A percentile compares a stretch with the other conserved stretches of the same genome.
Evolutionary conservation across 2,329 filamentous ascomycete species (phyloP).

Genomic region (Neofusicoccum laricinum): DNA sequence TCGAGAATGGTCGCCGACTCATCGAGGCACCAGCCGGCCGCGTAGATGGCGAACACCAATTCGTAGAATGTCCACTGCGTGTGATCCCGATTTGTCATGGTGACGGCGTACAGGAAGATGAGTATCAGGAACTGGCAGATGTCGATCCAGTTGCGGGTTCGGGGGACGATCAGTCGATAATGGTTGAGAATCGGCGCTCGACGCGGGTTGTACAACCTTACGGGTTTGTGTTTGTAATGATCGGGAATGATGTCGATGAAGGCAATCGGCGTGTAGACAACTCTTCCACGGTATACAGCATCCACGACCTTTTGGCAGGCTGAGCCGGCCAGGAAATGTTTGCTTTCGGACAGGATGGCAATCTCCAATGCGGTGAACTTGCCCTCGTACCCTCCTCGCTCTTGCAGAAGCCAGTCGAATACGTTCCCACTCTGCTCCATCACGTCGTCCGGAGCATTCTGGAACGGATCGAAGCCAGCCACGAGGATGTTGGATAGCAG

Average conservation of each 20-base stretch:
- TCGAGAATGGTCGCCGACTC: slow-evolving; percentile 74
- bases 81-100: slow-evolving; percentile 69
- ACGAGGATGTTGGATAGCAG: slow-evolving; percentile 76
- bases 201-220: slow-evolving; percentile 75
- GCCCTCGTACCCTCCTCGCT: slow-evolving; percentile 49
- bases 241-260: slow-evolving; percentile 84
- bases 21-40: slow-evolving; percentile 75
- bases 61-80: slow-evolving; percentile 57
- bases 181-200: slow-evolving; percentile 76
- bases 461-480: slow-evolving; percentile 80
- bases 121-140: slow-evolving; percentile 70
- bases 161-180: slow-evolving; percentile 78
- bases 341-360: slow-evolving; percentile 79
- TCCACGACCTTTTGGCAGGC: slow-evolving; percentile 79
- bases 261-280: slow-evolving; percentile 78
- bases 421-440: slow-evolving; percentile 54
- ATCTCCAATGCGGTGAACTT: slow-evolving; percentile 77
- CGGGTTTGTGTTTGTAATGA: slow-evolving; percentile 79
- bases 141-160: slow-evolving; percentile 74
- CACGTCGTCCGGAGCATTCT: slow-evolving; percentile 71
- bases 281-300: slow-evolving; percentile 75
- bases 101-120: slow-evolving; percentile 65
- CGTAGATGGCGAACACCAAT: slow-evolving; percentile 67
- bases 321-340: slow-evolving; percentile 71
- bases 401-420: slow-evolving; percentile 44